A percentile compares a stretch with the other conserved stretches of the same genome.
Conservation (phyloP, 2,329 filamentous ascomycete genomes). For the Penicillium freii region DNA sequence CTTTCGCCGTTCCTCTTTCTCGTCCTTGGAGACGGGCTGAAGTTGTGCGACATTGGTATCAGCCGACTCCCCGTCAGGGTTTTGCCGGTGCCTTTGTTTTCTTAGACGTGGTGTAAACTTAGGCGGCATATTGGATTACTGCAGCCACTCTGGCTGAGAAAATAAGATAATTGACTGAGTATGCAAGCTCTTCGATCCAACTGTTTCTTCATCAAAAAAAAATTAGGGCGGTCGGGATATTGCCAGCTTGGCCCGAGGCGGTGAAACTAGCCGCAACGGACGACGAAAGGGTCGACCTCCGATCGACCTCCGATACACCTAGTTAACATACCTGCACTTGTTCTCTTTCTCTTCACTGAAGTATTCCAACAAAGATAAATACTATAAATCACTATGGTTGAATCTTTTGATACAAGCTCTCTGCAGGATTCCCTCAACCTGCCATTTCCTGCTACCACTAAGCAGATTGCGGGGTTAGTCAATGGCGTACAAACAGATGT, state of each 20-base stretch:
- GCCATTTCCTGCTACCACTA: constrained; percentile 68
- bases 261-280: constrained; percentile 11
- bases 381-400: constrained; percentile 23
- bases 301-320: not conserved
- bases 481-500: constrained; percentile 70
- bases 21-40: constrained; percentile 49
- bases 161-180: constrained; percentile 5
- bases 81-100: constrained; percentile 53
- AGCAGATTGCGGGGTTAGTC: constrained; percentile 60
- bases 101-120: constrained; percentile 57
- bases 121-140: constrained; percentile 34
- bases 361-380: not conserved
- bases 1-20: constrained; percentile 54
- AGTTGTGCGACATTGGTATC: constrained; percentile 47
- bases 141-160: constrained; percentile 15
- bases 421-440: constrained; percentile 47
- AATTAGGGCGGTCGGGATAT: constrained; percentile 24
- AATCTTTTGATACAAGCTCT: constrained; percentile 23
- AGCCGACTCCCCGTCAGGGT: constrained; percentile 40
- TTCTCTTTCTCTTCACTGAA: not conserved
- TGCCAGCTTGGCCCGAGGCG: constrained; percentile 16
- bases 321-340: not conserved
- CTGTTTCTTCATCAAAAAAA: constrained; percentile 17
- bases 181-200: constrained; percentile 4
- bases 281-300: not conserved